Conservation (phyloP, 2,329 filamentous ascomycete genomes). For the Curvularia lunata region DNA sequence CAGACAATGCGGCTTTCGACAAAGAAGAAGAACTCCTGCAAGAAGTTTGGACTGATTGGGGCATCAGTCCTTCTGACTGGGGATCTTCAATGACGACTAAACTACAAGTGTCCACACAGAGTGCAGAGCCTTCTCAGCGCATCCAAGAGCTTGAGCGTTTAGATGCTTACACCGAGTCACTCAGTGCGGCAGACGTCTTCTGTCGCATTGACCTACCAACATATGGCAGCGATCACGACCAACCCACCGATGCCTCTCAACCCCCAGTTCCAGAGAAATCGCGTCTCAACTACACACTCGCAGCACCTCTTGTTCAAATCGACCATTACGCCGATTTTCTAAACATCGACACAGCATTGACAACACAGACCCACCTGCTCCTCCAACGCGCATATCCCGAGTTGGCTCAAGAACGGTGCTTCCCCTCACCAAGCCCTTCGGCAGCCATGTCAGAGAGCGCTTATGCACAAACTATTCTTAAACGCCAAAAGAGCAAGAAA, state of each 20-base stretch:
- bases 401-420: background rate
- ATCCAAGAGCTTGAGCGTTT: conserved; percentile 55
- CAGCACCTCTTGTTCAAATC: conserved; percentile 60
- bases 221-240: conserved; percentile 41
- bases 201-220: conserved; percentile 58
- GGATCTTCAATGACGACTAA: background rate
- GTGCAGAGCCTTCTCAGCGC: background rate
- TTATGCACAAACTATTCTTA: conserved; percentile 40
- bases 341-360: conserved; percentile 45
- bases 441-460: conserved; percentile 20
- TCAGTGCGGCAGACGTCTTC: conserved; percentile 72
- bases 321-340: conserved; percentile 56
- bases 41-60: conserved; percentile 72
- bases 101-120: background rate
- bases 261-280: conserved; percentile 63
- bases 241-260: conserved; percentile 67
- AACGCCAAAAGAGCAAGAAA: conserved; percentile 28
- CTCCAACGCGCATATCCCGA: conserved; percentile 24
- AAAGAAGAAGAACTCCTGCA: conserved; percentile 68
- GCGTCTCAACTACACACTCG: conserved; percentile 62
- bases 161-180: conserved; percentile 61
- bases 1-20: conserved; percentile 49
- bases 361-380: conserved; percentile 36
- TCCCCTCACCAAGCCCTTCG: background rate
- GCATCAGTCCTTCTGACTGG: conserved; percentile 67